Evolutionary conservation across 352 stramenopile species (phyloP).

Genomic region (Globisporangium mamillatum): DNA sequence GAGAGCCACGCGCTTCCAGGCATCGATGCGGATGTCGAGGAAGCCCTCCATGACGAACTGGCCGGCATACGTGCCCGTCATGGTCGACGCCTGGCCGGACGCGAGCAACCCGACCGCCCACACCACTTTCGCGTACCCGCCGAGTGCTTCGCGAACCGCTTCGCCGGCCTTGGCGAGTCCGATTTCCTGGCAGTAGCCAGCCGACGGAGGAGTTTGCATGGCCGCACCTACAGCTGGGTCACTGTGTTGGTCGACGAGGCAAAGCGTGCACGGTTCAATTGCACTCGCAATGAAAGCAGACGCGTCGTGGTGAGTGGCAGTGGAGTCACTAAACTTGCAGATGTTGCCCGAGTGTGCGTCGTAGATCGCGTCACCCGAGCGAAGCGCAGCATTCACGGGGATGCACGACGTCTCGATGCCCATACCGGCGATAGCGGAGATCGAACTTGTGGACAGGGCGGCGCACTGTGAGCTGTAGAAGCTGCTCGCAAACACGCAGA

Average conservation of each 20-base stretch:
- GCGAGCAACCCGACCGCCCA: conserved; percentile 94
- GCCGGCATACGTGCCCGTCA: conserved; percentile 96
- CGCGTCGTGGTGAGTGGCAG: background rate
- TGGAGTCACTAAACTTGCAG: conserved; percentile 34
- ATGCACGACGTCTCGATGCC: conserved; percentile 71
- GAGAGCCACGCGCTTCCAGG: conserved; percentile 71
- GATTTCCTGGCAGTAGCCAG: conserved; percentile 84
- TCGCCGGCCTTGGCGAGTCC: conserved; percentile 81
- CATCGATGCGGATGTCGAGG: conserved; percentile 85
- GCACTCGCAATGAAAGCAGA: background rate
- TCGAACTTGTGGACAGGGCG: conserved; percentile 38
- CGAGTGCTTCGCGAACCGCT: conserved; percentile 80
- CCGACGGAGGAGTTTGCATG: conserved; percentile 18
- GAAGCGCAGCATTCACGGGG: conserved; percentile 40
- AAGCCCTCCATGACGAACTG: conserved; percentile 98
- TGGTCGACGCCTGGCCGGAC: conserved; percentile 93
- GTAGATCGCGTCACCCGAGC: conserved; percentile 57
- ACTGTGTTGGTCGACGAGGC: conserved; percentile 42
- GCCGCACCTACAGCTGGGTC: conserved; percentile 5
- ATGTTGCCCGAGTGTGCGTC: conserved; percentile 48
- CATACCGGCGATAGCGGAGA: conserved; percentile 47
- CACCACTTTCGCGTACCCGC: conserved; percentile 80
- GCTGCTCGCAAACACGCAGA: conserved; percentile 90
- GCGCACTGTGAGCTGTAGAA: conserved; percentile 85
- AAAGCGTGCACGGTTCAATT: conserved; percentile 32